Conservation (phyloP, 2,329 filamentous ascomycete species). For the Paraconiothyrium brasiliense region DNA sequence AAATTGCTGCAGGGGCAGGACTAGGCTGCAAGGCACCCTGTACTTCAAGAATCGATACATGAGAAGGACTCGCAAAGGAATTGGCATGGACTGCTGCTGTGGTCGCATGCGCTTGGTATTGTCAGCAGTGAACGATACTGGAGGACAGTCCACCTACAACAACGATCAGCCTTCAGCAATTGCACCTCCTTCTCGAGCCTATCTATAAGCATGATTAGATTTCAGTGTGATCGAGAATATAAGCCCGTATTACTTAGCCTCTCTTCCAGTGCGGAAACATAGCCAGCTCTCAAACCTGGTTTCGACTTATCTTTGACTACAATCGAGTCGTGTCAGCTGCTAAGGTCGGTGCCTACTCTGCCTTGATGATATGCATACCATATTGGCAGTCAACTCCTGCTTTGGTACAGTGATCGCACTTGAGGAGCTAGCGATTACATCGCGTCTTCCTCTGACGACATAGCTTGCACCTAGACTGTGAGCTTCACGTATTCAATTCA, state of each 20-base stretch:
- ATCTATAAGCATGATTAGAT: constrained; percentile 10
- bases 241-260: constrained; percentile 38
- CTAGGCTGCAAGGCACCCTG: background rate
- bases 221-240: background rate
- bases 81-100: background rate
- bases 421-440: constrained; percentile 35
- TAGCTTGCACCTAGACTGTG: constrained; percentile 30
- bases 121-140: constrained; percentile 10
- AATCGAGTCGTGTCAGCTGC: constrained; percentile 10
- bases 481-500: background rate
- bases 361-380: constrained; percentile 13
- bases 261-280: constrained; percentile 50
- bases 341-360: background rate
- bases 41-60: constrained; percentile 16
- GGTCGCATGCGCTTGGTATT: constrained; percentile 18
- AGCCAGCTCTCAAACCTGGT: constrained; percentile 56
- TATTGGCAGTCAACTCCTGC: constrained; percentile 36
- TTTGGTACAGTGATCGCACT: constrained; percentile 32
- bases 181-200: constrained; percentile 33
- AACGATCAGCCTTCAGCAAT: constrained; percentile 24
- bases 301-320: constrained; percentile 25
- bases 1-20: background rate
- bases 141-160: constrained; percentile 6
- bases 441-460: constrained; percentile 38
- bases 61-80: background rate